Conservation (phyloP, 306 rosid genomes). For the Myrica gale region DNA sequence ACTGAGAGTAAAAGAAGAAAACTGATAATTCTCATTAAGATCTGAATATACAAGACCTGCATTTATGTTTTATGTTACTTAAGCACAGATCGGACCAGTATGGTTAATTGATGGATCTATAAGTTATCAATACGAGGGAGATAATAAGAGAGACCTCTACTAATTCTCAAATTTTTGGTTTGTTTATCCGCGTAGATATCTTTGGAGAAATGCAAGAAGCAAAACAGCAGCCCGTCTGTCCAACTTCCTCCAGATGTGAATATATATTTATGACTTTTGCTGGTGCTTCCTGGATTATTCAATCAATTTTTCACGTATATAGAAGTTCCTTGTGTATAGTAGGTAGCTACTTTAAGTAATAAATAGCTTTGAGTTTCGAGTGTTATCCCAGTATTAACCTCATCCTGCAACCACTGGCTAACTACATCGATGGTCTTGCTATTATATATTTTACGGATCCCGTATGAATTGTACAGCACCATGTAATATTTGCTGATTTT, state of each 20-base stretch:
- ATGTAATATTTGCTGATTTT: not conserved
- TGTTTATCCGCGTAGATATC: constrained; percentile 59
- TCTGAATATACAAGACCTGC: not conserved
- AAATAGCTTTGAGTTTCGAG: constrained; percentile 1
- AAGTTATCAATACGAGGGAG: not conserved
- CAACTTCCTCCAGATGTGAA: constrained; percentile 33
- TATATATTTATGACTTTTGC: constrained; percentile 37
- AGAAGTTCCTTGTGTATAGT: constrained; percentile 31
- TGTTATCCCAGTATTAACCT: constrained; percentile 27
- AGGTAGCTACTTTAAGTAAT: constrained; percentile 25
- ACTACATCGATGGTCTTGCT: not conserved
- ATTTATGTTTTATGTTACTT: not conserved
- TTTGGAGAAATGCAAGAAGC: constrained; percentile 57
- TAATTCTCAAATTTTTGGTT: constrained; percentile 15
- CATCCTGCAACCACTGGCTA: not conserved
- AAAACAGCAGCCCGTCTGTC: constrained; percentile 30
- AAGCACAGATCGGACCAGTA: not conserved
- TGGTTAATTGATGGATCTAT: not conserved
- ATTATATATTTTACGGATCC: not conserved
- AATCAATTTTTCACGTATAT: constrained; percentile 29
- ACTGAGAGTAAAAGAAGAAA: not conserved
- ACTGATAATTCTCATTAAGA: no score
- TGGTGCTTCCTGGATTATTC: constrained; percentile 7
- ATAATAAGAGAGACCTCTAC: constrained; percentile 1
- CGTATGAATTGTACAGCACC: not conserved